Evolutionary conservation across 2,329 filamentous ascomycete genomes (phyloP), one percentile per base, ranked within the genome.

Genomic region (Macrophomina pseudophaseolina): DNA sequence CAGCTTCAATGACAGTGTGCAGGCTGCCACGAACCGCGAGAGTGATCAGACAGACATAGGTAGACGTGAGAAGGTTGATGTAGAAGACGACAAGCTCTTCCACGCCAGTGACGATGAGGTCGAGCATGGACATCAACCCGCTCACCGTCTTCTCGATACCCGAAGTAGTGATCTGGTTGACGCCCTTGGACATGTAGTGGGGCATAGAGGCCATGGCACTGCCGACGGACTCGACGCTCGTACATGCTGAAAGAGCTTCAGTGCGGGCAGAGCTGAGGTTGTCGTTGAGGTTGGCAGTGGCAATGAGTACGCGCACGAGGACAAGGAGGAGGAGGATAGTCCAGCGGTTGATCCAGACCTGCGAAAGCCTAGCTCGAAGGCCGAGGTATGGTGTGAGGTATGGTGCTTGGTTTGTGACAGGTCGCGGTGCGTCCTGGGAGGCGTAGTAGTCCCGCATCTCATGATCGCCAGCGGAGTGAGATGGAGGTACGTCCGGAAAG

Each of bases 131-230:
- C 78, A 95, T 91, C 77, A 98, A 86, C 58, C 88, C 94, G 69
- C 88, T 86, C 70, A 98, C 88, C 8, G 93, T 88, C 72, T 90
- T 89, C 72, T 94, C 92, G 71, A 98, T 90, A 66, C 92, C 90
- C 56, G 85, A 85, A 38, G 93, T 92, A 7, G 92, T 91, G 71
- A 98, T 82, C 67, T 92, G 87, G 80, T 99, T 99, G 76, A 97
- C 90, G 65, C 95, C 95, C 62, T 86, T 83, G 1, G 94, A 91
- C 76, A 98, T 89, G 80, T 97, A 98, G 79, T 97, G 91, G 66
- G 95, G 95, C 93, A 98, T 97, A 44, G 95, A 98, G 46, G 94
- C 95, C 92, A 99, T 94, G 68, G 93, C 87, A 76, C 93, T 97
- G 69, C 94, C 95, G 72, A 97, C 88, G 71, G 92, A 92, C 81